Percentiles rank a stretch among this genome's conserved stretches.
Conservation (phyloP, 805 yeast species). For the Zygoascus biomembranicola region DNA sequence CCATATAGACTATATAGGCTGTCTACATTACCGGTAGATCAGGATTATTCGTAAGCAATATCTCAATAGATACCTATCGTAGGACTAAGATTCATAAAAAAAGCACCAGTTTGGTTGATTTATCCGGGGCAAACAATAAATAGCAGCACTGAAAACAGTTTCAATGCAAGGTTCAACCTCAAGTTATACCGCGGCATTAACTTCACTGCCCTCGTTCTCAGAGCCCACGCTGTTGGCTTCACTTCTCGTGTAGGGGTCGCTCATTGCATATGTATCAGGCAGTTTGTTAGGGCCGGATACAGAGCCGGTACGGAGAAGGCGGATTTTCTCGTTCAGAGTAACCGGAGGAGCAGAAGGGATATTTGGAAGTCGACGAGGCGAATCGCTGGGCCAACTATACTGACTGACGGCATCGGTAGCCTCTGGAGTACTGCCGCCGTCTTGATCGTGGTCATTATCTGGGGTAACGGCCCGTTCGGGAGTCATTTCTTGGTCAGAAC, state of each 20-base stretch:
- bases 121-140: too few species aligned
- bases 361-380: constrained; percentile 9
- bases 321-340: constrained; percentile 20
- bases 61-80: too few species aligned
- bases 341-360: constrained; percentile 21
- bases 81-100: too few species aligned
- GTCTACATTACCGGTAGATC: too few species aligned
- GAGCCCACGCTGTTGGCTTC: neutral
- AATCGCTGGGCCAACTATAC: constrained; percentile 1
- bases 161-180: too few species aligned
- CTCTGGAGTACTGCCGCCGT: neutral
- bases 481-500: neutral
- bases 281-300: constrained; percentile 10
- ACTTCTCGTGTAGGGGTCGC: neutral
- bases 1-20: too few species aligned
- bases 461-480: neutral
- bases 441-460: neutral
- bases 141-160: too few species aligned
- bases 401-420: neutral
- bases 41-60: too few species aligned
- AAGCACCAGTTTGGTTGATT: too few species aligned
- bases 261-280: neutral
- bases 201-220: neutral
- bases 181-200: neutral
- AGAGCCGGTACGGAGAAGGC: constrained; percentile 19